These are phyloP conservation scores for Aphanocladium album DNA, from an alignment of 2,329 filamentous ascomycete genomes.

Conservation along the genomic window DNA sequence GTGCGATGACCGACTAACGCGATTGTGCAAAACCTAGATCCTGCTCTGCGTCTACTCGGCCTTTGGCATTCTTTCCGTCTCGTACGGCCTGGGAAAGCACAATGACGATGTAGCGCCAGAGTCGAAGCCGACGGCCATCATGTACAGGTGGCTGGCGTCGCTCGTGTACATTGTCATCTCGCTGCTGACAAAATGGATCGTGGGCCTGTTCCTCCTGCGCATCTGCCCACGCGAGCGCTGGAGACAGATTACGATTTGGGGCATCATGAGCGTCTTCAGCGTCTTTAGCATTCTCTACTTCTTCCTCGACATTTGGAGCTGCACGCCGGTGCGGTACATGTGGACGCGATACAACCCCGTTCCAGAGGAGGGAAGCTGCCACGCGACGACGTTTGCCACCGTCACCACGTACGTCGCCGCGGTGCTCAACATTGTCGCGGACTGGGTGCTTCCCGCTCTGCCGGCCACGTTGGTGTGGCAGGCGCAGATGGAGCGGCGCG, in stretches of 20 bases:
- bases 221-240: conserved; percentile 27
- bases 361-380: background rate
- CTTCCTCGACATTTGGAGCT: conserved; percentile 35
- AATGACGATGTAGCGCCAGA: background rate
- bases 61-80: background rate
- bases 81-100: background rate
- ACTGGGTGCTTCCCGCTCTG: background rate
- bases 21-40: background rate
- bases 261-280: conserved; percentile 25
- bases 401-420: background rate
- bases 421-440: background rate
- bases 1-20: too few relatives aligned
- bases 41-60: background rate
- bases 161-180: conserved; percentile 34
- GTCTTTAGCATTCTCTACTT: conserved; percentile 31
- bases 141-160: conserved; percentile 32
- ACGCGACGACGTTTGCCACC: background rate
- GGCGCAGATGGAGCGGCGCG: background rate
- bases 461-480: conserved; percentile 1
- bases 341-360: conserved; percentile 30
- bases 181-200: conserved; percentile 33
- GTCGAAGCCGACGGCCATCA: background rate
- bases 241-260: conserved; percentile 31
- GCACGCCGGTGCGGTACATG: conserved; percentile 32
- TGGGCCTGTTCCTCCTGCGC: conserved; percentile 35